Evolutionary conservation across 805 yeast species (phyloP).

Genomic region (Saccharomycopsis sp.): DNA sequence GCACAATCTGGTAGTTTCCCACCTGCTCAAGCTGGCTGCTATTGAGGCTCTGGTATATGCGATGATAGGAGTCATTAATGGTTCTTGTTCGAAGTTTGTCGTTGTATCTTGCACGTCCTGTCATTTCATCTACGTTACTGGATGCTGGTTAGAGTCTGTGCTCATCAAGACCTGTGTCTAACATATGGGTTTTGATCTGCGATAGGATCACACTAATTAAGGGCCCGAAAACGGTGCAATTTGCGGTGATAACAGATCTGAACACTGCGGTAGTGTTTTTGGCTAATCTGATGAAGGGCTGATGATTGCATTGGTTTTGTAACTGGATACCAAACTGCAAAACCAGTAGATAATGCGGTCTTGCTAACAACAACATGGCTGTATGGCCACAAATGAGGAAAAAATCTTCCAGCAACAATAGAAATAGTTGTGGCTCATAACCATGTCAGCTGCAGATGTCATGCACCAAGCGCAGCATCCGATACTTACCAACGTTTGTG

Average conservation of each 20-base stretch:
- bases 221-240: background rate
- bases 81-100: constrained; percentile 15
- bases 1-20: constrained; percentile 70
- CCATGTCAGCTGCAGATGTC: background rate
- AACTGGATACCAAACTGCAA: background rate
- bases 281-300: no score
- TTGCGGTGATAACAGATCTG: background rate
- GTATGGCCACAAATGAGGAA: background rate
- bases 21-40: constrained; percentile 37
- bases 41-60: constrained; percentile 19
- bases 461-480: no score
- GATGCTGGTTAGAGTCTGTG: background rate
- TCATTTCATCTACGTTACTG: background rate
- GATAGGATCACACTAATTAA: background rate
- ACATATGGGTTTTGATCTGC: background rate
- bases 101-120: constrained; percentile 10
- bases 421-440: background rate
- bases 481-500: background rate
- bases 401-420: background rate
- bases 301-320: no score
- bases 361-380: background rate
- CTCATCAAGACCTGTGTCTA: background rate
- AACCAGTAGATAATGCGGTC: background rate
- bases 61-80: constrained; percentile 17
- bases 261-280: background rate